phyloP scores from a whole-genome alignment of 2,329 filamentous ascomycete species.

The Cordyceps javanica region DNA sequence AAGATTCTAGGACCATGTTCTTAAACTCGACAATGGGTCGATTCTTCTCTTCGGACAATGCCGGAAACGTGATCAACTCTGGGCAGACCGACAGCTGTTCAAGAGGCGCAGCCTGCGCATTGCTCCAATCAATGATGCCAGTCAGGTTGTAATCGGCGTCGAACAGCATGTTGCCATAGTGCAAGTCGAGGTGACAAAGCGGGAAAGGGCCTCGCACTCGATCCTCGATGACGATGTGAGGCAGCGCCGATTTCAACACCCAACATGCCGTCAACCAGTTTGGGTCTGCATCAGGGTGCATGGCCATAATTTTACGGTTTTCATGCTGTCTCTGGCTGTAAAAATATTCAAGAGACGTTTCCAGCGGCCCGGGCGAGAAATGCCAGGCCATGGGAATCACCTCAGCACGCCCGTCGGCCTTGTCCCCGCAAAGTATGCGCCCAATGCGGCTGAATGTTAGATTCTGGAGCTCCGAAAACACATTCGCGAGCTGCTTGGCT shows the following conservation, averaged over 20 bases:
- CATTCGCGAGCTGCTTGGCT: constrained; percentile 21
- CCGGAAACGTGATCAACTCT: constrained; percentile 27
- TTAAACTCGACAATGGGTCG: not conserved
- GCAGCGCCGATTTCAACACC: constrained; percentile 24
- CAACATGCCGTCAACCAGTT: constrained; percentile 26
- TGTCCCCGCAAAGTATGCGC: constrained; percentile 22
- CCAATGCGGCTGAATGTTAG: constrained; percentile 22
- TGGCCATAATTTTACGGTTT: constrained; percentile 18
- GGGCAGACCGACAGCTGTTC: constrained; percentile 30
- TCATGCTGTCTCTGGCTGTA: constrained; percentile 20
- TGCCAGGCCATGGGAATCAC: constrained; percentile 21
- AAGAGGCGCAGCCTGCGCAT: constrained; percentile 27
- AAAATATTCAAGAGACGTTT: constrained; percentile 25
- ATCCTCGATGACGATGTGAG: constrained; percentile 24
- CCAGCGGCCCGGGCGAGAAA: constrained; percentile 19
- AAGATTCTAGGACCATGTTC: not conserved
- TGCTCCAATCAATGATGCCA: constrained; percentile 31
- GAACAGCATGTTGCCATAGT: constrained; percentile 35
- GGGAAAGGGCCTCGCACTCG: constrained; percentile 28
- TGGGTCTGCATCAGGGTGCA: constrained; percentile 19
- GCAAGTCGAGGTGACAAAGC: constrained; percentile 28
- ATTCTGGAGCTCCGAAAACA: constrained; percentile 21
- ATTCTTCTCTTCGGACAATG: constrained; percentile 12
- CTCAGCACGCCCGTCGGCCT: constrained; percentile 18
- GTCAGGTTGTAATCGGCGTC: constrained; percentile 34